Base-by-base conservation (phyloP, 2,329 filamentous ascomycete species). In the Neophaeococcomyces aloes region DNA sequence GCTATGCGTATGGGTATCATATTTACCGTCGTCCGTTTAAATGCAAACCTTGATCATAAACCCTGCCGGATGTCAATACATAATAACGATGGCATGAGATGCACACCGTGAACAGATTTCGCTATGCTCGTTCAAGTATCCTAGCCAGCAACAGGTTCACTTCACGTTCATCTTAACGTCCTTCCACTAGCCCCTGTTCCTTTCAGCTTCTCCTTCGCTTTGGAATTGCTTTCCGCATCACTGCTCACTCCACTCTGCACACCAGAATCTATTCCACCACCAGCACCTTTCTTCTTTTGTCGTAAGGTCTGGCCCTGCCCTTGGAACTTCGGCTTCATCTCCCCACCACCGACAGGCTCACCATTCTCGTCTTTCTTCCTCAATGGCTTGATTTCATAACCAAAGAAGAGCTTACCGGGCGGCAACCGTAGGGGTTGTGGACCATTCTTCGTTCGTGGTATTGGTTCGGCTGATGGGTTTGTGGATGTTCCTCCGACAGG, bases 331-430 rank as follows among this genome's bases (percentile, higher is more conserved):
- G 82, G 81, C 51, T 78, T 76, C 47, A 73, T 71, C 3, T 75
- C 71, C n/a, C 78, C 71, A 48, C 78, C 75, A 13, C 64, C 58
- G 29, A 78, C 74, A 47, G 82, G 78, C 48, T 79, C 72, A 40
- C 78, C 76, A 59, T 78, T 79, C 46, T 86, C 78, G 29, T 78
- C 81, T 45, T 82, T 78, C 7, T 84, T 85, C 68, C 86, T 88
- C 32, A 93, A 72, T 0, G 89, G 89, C 62, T 83, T 94, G 59
- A 94, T 75, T 57, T 94, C 83, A 58, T 96, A 98, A 2, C 91
- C 91, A 51, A 98, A 94, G 70, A 98, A 98, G 3, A 98, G 72
- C 65, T 95, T 94, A 56, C 91, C 91, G 0, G 84, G 82, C 0
- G 86, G 76, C 40, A 98, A 63, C 21, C 91, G 76, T 6, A 98